Evolutionary conservation across 2,329 filamentous ascomycete genomes (phyloP).

Genomic region (Fusarium sp.): DNA sequence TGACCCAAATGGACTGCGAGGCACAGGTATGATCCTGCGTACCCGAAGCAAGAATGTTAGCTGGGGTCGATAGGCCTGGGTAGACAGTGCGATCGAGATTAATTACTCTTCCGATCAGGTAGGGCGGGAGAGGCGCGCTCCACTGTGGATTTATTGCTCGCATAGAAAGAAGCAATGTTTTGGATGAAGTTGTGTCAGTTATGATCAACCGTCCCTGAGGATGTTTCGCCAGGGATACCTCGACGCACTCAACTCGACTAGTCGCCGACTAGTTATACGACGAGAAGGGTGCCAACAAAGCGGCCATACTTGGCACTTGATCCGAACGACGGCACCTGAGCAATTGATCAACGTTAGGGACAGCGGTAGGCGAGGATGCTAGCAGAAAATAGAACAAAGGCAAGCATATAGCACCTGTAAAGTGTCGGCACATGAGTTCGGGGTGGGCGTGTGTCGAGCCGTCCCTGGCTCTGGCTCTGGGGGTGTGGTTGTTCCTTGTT

Average conservation of each 20-base stretch:
- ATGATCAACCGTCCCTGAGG: slow-evolving; percentile 32
- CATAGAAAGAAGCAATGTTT: slow-evolving; percentile 40
- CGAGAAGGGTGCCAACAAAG: slow-evolving; percentile 6
- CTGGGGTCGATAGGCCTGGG: slow-evolving; percentile 38
- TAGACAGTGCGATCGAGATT: slow-evolving; percentile 44
- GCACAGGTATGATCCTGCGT: slow-evolving; percentile 45
- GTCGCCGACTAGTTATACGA: slow-evolving; percentile 34
- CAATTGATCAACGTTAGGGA: slow-evolving; percentile 20
- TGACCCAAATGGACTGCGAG: slow-evolving; percentile 51
- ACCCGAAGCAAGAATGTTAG: slow-evolving; percentile 49
- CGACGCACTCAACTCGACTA: slow-evolving; percentile 37
- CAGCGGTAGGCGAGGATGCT: slow-evolving; percentile 4
- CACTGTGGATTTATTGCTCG: slow-evolving; percentile 44
- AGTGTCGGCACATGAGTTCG: slow-evolving; percentile 21
- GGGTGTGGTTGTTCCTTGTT: neutral
- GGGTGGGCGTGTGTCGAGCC: slow-evolving; percentile 11
- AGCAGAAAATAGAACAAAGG: slow-evolving; percentile 34
- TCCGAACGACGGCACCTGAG: slow-evolving; percentile 9
- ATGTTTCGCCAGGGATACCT: slow-evolving; percentile 37
- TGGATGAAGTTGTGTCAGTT: slow-evolving; percentile 37
- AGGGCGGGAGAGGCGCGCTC: slow-evolving; percentile 47
- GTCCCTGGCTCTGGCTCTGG: slow-evolving; percentile 24
- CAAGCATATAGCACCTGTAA: slow-evolving; percentile 3
- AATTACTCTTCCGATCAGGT: slow-evolving; percentile 26
- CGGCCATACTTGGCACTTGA: slow-evolving; percentile 17